These are phyloP conservation scores for Leccinum uliginosum DNA, from an alignment of 768 basidiomycete species.

Conservation along the genomic window DNA sequence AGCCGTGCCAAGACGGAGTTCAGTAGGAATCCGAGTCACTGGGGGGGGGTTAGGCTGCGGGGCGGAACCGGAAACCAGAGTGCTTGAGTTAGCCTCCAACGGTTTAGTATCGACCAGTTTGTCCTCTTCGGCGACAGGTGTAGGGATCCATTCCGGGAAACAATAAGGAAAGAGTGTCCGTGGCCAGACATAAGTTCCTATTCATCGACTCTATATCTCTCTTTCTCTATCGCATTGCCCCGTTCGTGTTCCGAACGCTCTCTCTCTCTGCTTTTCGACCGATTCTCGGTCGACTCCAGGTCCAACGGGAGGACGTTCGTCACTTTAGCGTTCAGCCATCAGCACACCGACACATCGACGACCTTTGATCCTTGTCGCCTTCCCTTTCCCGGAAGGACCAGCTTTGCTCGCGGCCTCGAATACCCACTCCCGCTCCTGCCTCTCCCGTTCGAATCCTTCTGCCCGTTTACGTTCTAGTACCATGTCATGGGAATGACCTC, in stretches of 20 bases:
- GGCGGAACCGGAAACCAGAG: slow-evolving; percentile 18
- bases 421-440: slow-evolving; percentile 22
- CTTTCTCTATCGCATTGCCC: slow-evolving; percentile 9
- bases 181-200: slow-evolving; percentile 29
- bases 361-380: slow-evolving; percentile 20
- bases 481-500: slow-evolving; percentile 17
- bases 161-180: slow-evolving; percentile 32
- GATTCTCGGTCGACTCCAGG: slow-evolving; percentile 20
- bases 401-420: slow-evolving; percentile 13
- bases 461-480: slow-evolving; percentile 27
- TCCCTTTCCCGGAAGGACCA: slow-evolving; percentile 21
- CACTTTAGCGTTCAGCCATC: slow-evolving; percentile 18
- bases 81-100: slow-evolving; percentile 25
- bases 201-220: slow-evolving; percentile 18
- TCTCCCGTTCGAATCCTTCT: slow-evolving; percentile 31
- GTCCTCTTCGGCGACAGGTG: slow-evolving; percentile 24
- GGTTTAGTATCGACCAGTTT: slow-evolving; percentile 17
- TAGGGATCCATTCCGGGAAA: slow-evolving; percentile 32
- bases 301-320: slow-evolving; percentile 18
- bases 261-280: slow-evolving; percentile 23
- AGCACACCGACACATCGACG: slow-evolving; percentile 11
- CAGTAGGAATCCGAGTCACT: slow-evolving; percentile 21
- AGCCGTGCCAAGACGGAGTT: slow-evolving; percentile 40
- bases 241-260: slow-evolving; percentile 26
- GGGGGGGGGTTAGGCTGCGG: slow-evolving; percentile 9